Conservation (phyloP, 2,329 filamentous ascomycete genomes). For the Tolypocladium tropicale region DNA sequence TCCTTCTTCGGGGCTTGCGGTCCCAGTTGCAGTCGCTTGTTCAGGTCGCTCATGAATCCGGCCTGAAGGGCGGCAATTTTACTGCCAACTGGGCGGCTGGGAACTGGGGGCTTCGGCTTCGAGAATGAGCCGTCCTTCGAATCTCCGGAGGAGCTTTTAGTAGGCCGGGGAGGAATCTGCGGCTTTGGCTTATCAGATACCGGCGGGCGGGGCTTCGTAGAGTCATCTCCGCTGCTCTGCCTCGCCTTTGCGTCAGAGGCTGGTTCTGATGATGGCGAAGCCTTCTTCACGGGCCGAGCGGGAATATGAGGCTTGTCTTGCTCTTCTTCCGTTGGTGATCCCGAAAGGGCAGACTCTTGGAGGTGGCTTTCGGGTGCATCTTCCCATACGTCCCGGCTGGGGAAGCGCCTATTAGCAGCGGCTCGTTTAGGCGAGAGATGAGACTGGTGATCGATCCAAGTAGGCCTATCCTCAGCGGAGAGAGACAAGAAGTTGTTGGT, state of each 20-base stretch:
- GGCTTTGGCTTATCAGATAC: conserved; percentile 48
- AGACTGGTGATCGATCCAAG: conserved; percentile 35
- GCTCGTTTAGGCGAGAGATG: conserved; percentile 47
- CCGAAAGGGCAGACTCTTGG: conserved; percentile 62
- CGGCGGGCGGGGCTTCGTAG: conserved; percentile 25
- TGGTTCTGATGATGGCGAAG: conserved; percentile 25
- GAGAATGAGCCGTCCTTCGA: conserved; percentile 31
- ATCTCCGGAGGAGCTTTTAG: conserved; percentile 35
- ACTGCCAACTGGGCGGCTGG: conserved; percentile 59
- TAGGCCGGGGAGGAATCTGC: conserved; percentile 49
- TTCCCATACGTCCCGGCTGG: conserved; percentile 90
- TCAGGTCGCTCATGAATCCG: conserved; percentile 86
- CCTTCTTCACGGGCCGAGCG: conserved; percentile 25
- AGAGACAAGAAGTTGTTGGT: conserved; percentile 17
- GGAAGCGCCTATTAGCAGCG: conserved; percentile 60
- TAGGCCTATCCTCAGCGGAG: conserved; percentile 23
- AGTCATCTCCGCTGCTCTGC: conserved; percentile 25
- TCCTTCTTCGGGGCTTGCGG: conserved; percentile 73
- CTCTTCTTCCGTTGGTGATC: conserved; percentile 16
- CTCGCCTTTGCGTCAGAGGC: conserved; percentile 45
- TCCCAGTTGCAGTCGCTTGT: conserved; percentile 77
- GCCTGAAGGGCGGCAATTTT: conserved; percentile 90
- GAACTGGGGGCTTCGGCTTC: conserved; percentile 77
- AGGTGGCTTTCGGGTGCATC: conserved; percentile 78
- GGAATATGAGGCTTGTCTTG: conserved; percentile 18